phyloP scores from a whole-genome alignment of 2,329 filamentous ascomycete species.

The Ophiostoma ulmi region DNA sequence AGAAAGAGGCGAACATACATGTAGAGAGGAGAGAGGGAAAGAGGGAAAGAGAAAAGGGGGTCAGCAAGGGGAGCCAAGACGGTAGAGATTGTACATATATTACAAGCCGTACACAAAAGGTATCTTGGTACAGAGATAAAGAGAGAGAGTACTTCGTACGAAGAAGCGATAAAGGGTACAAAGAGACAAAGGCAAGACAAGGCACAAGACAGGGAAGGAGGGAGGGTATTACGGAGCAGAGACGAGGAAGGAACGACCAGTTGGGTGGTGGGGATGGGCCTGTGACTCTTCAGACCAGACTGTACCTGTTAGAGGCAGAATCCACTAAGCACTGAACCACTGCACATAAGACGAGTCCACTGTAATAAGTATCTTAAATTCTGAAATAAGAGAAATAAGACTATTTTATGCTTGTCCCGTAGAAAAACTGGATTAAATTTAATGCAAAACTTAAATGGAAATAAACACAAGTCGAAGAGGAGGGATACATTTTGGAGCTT shows the following conservation, averaged over 20 bases:
- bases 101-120: background rate
- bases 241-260: background rate
- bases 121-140: background rate
- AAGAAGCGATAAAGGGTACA: background rate
- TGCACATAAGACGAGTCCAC: background rate
- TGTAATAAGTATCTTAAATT: too few species aligned
- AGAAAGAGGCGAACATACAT: slow-evolving; percentile 7
- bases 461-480: slow-evolving; percentile 1
- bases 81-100: background rate
- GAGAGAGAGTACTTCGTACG: background rate
- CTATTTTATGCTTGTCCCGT: background rate
- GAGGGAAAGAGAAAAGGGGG: background rate
- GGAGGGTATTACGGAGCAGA: background rate
- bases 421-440: slow-evolving; percentile 1
- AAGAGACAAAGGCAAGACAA: background rate
- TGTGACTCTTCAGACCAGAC: background rate
- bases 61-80: background rate
- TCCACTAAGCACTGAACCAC: background rate
- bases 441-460: background rate
- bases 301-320: background rate
- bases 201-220: slow-evolving; percentile 7
- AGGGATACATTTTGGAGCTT: background rate
- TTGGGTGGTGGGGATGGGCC: background rate
- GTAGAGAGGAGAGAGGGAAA: background rate
- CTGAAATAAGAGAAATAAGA: background rate